phyloP scores from a whole-genome alignment of 2,329 filamentous ascomycete species.

The Exophiala calicioides region DNA sequence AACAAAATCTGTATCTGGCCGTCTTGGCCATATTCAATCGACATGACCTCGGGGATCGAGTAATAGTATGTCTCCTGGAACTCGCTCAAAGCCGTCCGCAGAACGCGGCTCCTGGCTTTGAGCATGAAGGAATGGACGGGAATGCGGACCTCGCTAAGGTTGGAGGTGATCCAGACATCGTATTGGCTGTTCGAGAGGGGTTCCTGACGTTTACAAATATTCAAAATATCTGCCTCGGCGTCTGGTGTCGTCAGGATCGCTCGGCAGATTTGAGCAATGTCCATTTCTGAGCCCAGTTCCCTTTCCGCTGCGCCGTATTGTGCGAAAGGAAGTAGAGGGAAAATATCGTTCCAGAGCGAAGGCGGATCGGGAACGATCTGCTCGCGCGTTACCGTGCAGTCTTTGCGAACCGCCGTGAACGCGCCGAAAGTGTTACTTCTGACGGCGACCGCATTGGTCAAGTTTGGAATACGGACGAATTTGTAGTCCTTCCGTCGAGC shows the following conservation, averaged over 20 bases:
- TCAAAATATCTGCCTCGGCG: slow-evolving; percentile 44
- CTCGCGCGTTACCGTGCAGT: slow-evolving; percentile 76
- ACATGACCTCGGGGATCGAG: slow-evolving; percentile 61
- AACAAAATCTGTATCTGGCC: slow-evolving; percentile 65
- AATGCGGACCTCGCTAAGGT: slow-evolving; percentile 67
- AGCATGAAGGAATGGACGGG: slow-evolving; percentile 84
- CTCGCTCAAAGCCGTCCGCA: slow-evolving; percentile 64
- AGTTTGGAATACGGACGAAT: slow-evolving; percentile 83
- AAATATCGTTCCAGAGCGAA: slow-evolving; percentile 72
- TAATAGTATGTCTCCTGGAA: slow-evolving; percentile 58
- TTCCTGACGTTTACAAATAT: slow-evolving; percentile 33
- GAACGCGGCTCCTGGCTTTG: slow-evolving; percentile 67
- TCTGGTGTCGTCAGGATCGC: slow-evolving; percentile 47
- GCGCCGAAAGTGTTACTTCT: slow-evolving; percentile 87
- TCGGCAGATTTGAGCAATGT: slow-evolving; percentile 39
- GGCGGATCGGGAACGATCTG: slow-evolving; percentile 67
- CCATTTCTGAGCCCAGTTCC: slow-evolving; percentile 38
- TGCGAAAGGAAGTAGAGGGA: slow-evolving; percentile 67
- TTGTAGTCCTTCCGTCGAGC: slow-evolving; percentile 85
- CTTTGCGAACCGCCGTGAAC: slow-evolving; percentile 82
- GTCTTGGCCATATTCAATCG: slow-evolving; percentile 54
- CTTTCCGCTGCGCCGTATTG: slow-evolving; percentile 56
- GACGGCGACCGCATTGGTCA: slow-evolving; percentile 81
- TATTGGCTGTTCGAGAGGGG: slow-evolving; percentile 32
- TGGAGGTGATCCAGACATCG: slow-evolving; percentile 52